phyloP scores from a whole-genome alignment of 306 rosid species.

The Adenanthera pavonina region DNA sequence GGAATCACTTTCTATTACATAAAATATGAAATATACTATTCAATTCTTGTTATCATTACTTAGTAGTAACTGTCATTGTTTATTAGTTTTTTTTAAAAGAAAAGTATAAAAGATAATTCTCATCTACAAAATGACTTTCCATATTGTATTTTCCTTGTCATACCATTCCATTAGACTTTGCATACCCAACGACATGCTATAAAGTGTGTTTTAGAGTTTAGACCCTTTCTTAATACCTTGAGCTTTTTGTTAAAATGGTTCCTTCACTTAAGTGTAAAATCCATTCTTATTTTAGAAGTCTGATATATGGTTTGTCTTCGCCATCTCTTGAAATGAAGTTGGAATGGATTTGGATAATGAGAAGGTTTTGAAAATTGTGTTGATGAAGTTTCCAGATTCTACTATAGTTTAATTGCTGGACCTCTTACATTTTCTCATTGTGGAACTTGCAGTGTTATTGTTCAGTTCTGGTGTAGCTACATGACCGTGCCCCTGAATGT shows the following conservation, averaged over 20 bases:
- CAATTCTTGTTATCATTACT: too few species aligned
- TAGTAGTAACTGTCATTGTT: too few species aligned
- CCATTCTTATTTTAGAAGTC: neutral
- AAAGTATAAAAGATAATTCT: too few species aligned
- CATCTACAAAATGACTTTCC: too few species aligned
- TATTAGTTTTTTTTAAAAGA: neutral
- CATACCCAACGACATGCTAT: too few species aligned
- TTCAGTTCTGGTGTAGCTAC: slow-evolving; percentile 99
- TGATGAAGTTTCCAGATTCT: slow-evolving; percentile 34
- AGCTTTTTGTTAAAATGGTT: neutral
- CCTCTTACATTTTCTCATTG: slow-evolving; percentile 27
- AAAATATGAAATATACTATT: too few species aligned
- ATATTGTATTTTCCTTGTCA: too few species aligned
- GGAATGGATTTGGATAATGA: neutral
- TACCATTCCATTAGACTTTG: too few species aligned
- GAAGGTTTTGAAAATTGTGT: neutral
- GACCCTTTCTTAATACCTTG: too few species aligned
- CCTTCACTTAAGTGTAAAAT: too few species aligned
- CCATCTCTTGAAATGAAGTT: slow-evolving; percentile 2
- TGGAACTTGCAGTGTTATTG: slow-evolving; percentile 66
- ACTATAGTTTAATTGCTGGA: slow-evolving; percentile 15
- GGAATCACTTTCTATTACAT: too few species aligned
- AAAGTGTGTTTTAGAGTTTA: too few species aligned
- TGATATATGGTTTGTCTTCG: neutral
- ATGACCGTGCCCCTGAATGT: slow-evolving; percentile 91